Evolutionary conservation across 768 basidiomycete species (phyloP), one percentile per base, ranked within the genome.

Genomic region (Pisolithus albus): DNA sequence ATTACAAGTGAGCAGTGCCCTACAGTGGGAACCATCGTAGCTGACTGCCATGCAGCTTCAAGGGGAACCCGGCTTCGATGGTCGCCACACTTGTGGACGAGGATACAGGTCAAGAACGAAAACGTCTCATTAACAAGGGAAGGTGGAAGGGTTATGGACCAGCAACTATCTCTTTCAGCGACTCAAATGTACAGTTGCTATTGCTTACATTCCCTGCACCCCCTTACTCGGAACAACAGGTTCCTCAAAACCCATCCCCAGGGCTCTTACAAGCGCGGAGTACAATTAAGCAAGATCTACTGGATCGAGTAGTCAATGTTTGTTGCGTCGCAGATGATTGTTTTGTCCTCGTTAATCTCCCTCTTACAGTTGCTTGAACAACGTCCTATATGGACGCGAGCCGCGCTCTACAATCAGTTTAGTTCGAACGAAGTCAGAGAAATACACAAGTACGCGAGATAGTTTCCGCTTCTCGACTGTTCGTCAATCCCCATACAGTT

Each of bases 321-420:
- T 36, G 24, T 43, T 39, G 21, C 40, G 7, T 49, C 21, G 26
- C 19, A 16, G 42, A 46, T 18, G n/a, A 23, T 38, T 13, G 24
- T 16, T n/a, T 50, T 10, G 50, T 47, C 42, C 54, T 42, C 32
- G 48, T 63, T 48, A 37, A 13, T 37, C 44, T 52, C 36, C n/a
- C 47, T 13, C 47, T 28, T 18, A n/a, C 46, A 93, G 89, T 66
- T 83, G 19, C 85, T 97, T 52, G 69, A 72, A 44, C 72, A 83
- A 52, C 79, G 95, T 23, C 91, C 93, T 0, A 72, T 95, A 8
- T 98, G 94, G 93, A 89, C 90, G 1, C 79, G 93, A n/a, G 75
- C 78, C 55, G 87, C 89, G 1, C 71, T 98, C 7, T 79, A 91
- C 57, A 93, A 89, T 56, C 92, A 92, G 61, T 82, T 96, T 52